phyloP scores from a whole-genome alignment of 2,329 filamentous ascomycete genomes.

The Leptodontidium sp. region DNA sequence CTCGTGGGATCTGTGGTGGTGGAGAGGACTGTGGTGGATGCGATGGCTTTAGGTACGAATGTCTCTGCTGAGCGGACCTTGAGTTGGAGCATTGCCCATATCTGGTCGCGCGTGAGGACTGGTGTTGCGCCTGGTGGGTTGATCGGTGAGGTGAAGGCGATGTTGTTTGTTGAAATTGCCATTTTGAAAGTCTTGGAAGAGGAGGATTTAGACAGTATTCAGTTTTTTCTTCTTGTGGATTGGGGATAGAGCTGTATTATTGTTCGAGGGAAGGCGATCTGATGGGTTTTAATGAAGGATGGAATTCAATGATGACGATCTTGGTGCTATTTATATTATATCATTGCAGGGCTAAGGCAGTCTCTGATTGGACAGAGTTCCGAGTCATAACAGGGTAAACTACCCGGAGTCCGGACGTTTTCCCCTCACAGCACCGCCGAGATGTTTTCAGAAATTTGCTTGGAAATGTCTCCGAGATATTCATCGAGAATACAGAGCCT shows the following conservation, averaged over 20 bases:
- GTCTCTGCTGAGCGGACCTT: conserved; percentile 44
- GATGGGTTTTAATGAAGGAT: not conserved
- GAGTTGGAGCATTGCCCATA: conserved; percentile 48
- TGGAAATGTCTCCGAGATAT: not conserved
- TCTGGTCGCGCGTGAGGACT: conserved; percentile 45
- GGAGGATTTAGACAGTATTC: not conserved
- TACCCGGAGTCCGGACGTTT: not conserved
- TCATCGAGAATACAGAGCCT: not conserved
- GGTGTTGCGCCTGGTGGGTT: conserved; percentile 47
- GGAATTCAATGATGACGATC: not conserved
- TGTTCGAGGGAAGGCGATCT: too few species aligned
- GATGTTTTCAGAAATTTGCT: not conserved
- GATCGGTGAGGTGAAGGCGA: conserved; percentile 40
- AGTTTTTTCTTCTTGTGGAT: not conserved
- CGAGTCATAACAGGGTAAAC: not conserved
- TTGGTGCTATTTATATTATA: not conserved
- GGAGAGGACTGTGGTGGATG: conserved; percentile 32
- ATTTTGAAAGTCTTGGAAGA: not conserved
- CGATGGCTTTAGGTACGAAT: conserved; percentile 43
- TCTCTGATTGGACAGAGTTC: conserved; percentile 4
- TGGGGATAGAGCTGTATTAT: not conserved
- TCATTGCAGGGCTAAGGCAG: not conserved
- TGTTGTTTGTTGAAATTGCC: conserved; percentile 22
- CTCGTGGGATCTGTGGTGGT: conserved; percentile 10
- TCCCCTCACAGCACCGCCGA: not conserved